Percentiles rank a stretch among this genome's conserved stretches.
These are phyloP conservation scores for Coemansia sp. DNA, from an alignment of 192 early-diverging fungal species.

Conservation along the genomic window DNA sequence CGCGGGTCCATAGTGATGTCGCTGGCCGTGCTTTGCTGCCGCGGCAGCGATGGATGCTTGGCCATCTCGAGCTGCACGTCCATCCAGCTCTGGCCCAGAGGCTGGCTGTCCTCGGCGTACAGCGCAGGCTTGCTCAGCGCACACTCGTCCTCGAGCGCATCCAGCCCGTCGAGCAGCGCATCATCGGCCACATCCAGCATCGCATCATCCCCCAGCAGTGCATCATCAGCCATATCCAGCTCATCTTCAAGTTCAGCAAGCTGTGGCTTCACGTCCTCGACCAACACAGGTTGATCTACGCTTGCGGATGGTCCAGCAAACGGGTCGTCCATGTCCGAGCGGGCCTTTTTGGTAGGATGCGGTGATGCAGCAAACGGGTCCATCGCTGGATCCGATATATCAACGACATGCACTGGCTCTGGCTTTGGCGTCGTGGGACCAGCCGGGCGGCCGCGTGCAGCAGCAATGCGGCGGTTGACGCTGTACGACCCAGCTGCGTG, in stretches of 20 bases:
- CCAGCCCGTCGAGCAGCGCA: constrained; percentile 32
- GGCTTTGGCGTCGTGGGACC: constrained; percentile 8
- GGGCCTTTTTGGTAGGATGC: constrained; percentile 19
- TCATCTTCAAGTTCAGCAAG: background rate
- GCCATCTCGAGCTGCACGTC: constrained; percentile 41
- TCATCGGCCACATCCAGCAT: constrained; percentile 28
- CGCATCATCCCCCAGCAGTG: constrained; percentile 29
- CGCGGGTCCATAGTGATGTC: background rate
- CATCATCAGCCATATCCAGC: constrained; percentile 19
- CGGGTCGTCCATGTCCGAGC: constrained; percentile 24
- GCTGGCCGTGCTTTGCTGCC: constrained; percentile 2
- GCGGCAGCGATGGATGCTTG: background rate
- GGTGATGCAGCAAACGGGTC: constrained; percentile 34
- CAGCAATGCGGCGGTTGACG: constrained; percentile 24
- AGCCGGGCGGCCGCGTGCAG: background rate
- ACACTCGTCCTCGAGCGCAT: constrained; percentile 4
- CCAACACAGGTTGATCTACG: background rate
- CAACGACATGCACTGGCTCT: constrained; percentile 16
- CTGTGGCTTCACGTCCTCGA: background rate
- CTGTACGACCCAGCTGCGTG: constrained; percentile 19
- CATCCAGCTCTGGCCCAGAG: constrained; percentile 48
- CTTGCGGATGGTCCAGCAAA: constrained; percentile 3
- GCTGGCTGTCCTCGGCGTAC: constrained; percentile 13
- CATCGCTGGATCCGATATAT: constrained; percentile 20
- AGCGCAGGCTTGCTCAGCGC: constrained; percentile 16